These are phyloP conservation scores for Solanum boliviense DNA, from an alignment of 257 asterid species.

Conservation along the genomic window DNA sequence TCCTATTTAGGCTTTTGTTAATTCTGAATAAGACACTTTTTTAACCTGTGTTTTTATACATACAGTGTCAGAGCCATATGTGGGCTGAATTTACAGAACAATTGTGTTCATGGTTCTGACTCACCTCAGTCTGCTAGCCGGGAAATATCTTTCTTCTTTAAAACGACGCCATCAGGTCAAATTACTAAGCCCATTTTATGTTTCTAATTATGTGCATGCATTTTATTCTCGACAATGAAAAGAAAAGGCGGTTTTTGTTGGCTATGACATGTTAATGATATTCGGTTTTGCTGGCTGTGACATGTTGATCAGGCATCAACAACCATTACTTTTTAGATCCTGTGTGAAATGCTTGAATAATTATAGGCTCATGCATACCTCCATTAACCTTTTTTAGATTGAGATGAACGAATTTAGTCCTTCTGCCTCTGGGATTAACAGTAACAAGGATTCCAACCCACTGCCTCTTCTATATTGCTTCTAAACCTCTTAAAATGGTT, in stretches of 20 bases:
- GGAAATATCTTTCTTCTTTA: conserved; percentile 64
- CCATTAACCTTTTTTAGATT: background rate
- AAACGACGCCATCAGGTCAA: conserved; percentile 47
- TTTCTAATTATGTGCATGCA: background rate
- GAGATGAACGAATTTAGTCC: background rate
- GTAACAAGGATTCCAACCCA: background rate
- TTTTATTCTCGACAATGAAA: background rate
- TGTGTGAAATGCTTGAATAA: background rate
- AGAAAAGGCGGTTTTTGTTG: background rate
- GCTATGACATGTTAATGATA: background rate
- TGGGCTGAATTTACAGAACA: conserved; percentile 47
- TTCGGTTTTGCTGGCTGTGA: background rate
- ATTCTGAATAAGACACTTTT: background rate
- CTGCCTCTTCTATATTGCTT: background rate
- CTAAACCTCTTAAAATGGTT: background rate
- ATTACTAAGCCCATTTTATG: background rate
- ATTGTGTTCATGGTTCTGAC: conserved; percentile 90
- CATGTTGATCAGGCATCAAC: background rate
- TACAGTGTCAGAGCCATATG: conserved; percentile 77
- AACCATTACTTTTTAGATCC: background rate
- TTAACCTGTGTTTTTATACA: background rate
- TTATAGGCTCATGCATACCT: background rate
- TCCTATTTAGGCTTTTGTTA: background rate
- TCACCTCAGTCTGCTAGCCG: conserved; percentile 62
- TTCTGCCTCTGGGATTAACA: background rate